phyloP scores from a whole-genome alignment of 805 yeast species.

The Cyberlindnera petersonii region DNA sequence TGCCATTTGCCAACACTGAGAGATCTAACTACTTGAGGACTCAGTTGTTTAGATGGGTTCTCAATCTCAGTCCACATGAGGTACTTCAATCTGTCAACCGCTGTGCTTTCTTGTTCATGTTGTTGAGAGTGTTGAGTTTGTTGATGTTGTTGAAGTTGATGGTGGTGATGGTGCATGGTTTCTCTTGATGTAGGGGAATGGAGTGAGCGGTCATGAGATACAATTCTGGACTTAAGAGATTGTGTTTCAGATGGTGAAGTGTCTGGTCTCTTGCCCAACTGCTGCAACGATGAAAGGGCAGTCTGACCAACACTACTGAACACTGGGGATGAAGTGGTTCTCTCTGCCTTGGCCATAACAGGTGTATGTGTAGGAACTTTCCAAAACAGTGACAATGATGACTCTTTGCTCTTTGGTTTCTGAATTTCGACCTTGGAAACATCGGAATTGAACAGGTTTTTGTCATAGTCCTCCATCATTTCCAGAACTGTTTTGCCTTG shows the following conservation, averaged over 20 bases:
- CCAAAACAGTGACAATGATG: slow-evolving; percentile 21
- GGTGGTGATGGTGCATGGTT: slow-evolving; percentile 3
- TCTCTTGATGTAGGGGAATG: slow-evolving; percentile 5
- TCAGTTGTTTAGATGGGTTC: slow-evolving; percentile 73
- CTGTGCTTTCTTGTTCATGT: slow-evolving; percentile 13
- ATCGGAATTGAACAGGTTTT: slow-evolving; percentile 40
- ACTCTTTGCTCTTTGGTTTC: slow-evolving; percentile 12
- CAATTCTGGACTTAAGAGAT: slow-evolving; percentile 2
- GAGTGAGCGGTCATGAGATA: slow-evolving; percentile 3
- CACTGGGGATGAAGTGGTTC: slow-evolving; percentile 12
- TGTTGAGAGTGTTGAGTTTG: slow-evolving; percentile 11
- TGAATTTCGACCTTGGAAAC: slow-evolving; percentile 12
- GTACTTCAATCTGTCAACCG: slow-evolving; percentile 20
- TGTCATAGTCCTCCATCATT: slow-evolving; percentile 68
- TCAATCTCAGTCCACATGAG: slow-evolving; percentile 56
- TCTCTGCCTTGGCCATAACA: slow-evolving; percentile 21
- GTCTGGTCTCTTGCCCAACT: slow-evolving; percentile 13
- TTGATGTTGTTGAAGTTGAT: slow-evolving; percentile 14
- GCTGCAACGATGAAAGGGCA: slow-evolving; percentile 20
- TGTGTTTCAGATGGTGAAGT: slow-evolving; percentile 1
- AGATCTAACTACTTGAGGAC: slow-evolving; percentile 49
- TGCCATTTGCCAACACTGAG: slow-evolving; percentile 84
- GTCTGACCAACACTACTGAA: slow-evolving; percentile 22
- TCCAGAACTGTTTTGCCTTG: slow-evolving; percentile 43
- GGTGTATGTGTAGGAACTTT: slow-evolving; percentile 22